Conservation (phyloP, 2,329 filamentous ascomycete genomes). For the Tolypocladium endophyticum region DNA sequence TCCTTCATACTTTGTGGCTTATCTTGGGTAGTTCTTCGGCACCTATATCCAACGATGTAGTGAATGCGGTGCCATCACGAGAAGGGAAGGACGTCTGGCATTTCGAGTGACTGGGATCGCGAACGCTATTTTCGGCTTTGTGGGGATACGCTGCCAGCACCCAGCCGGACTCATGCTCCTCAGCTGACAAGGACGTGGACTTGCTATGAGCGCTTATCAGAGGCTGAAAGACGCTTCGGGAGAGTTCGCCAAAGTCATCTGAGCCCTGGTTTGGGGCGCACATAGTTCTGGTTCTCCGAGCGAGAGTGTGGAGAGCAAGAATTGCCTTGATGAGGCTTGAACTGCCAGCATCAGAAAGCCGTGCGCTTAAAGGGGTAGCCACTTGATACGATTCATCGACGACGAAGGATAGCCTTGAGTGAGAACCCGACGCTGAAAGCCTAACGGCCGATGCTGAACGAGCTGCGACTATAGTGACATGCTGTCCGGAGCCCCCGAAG, state of each 20-base stretch:
- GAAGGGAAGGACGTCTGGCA: slow-evolving; percentile 4
- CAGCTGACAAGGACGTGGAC: not conserved
- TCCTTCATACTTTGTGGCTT: not conserved
- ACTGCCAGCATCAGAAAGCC: not conserved
- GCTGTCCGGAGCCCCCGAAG: not conserved
- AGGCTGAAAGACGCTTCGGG: not conserved
- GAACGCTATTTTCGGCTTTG: not conserved
- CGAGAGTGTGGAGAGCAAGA: no score
- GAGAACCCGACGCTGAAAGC: not conserved
- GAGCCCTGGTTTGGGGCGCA: no score
- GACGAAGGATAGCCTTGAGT: not conserved
- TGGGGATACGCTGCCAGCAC: not conserved
- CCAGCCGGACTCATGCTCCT: not conserved
- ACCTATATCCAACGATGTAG: not conserved
- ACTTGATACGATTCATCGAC: not conserved
- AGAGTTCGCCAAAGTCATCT: not conserved
- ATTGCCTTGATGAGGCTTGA: not conserved
- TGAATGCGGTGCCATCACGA: slow-evolving; percentile 4
- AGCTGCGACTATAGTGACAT: not conserved
- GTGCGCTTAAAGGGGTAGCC: not conserved
- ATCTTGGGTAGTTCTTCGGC: not conserved
- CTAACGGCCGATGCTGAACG: not conserved
- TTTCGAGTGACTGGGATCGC: not conserved
- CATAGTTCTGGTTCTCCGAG: not conserved
- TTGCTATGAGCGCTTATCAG: not conserved